Conservation (phyloP, 768 basidiomycete species). For the Suillus luteus region DNA sequence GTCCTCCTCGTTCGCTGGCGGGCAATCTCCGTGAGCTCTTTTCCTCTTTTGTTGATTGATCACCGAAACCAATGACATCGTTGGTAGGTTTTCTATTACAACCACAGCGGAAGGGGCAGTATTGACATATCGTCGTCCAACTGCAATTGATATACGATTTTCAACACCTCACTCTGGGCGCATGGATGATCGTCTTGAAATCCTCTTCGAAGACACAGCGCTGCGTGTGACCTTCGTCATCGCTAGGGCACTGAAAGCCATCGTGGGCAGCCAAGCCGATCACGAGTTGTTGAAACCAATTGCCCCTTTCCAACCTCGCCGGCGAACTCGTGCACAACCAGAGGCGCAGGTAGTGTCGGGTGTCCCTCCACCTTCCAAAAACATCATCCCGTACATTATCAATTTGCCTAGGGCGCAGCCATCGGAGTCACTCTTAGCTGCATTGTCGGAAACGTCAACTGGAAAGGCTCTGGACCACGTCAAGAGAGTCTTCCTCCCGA, state of each 20-base stretch:
- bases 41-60: not conserved
- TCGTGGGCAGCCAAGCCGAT: constrained; percentile 51
- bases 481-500: constrained; percentile 40
- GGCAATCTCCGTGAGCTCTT: constrained; percentile 11
- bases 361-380: constrained; percentile 19
- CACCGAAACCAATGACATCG: not conserved
- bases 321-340: constrained; percentile 12
- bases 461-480: constrained; percentile 22
- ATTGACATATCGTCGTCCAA: constrained; percentile 11
- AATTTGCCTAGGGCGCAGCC: constrained; percentile 14
- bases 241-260: constrained; percentile 44
- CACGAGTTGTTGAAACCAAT: constrained; percentile 48
- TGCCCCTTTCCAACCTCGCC: constrained; percentile 42
- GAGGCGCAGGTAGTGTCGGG: constrained; percentile 29
- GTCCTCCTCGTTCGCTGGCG: constrained; percentile 5
- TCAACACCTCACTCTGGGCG: constrained; percentile 39
- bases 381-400: constrained; percentile 17
- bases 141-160: constrained; percentile 17
- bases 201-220: constrained; percentile 43
- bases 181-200: constrained; percentile 49
- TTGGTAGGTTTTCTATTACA: constrained; percentile 7
- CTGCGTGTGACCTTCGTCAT: constrained; percentile 46
- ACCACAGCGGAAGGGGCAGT: not conserved
- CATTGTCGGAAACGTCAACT: constrained; percentile 12
- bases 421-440: constrained; percentile 5